Percentiles rank a stretch among this genome's conserved stretches.
Conservation (phyloP, 352 stramenopile genomes). For the Phytophthora fragariaefolia region DNA sequence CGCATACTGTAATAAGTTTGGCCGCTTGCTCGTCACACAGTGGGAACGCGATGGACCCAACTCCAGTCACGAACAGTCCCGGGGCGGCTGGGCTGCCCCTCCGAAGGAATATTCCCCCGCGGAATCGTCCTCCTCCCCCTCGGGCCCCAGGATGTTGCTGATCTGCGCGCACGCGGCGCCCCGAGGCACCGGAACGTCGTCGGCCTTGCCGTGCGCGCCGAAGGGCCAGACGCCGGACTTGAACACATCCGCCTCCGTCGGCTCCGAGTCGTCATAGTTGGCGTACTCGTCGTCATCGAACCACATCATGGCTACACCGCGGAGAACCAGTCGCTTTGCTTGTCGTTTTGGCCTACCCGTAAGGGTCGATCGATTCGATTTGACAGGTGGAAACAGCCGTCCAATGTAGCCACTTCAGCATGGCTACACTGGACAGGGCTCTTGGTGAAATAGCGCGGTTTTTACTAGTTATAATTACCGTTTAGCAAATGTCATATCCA, state of each 20-base stretch:
- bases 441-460: too few relatives aligned
- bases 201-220: background rate
- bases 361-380: too few relatives aligned
- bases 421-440: too few relatives aligned
- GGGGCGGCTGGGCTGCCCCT: slow-evolving; percentile 2
- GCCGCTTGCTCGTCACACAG: slow-evolving; percentile 10
- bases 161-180: slow-evolving; percentile 7
- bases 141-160: slow-evolving; percentile 11
- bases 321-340: too few relatives aligned
- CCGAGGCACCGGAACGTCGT: background rate
- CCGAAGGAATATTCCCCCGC: slow-evolving; percentile 15
- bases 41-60: slow-evolving; percentile 17
- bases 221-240: slow-evolving; percentile 3
- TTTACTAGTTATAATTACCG: too few relatives aligned
- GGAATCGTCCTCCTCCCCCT: background rate
- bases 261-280: slow-evolving; percentile 7
- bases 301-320: background rate
- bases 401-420: too few relatives aligned
- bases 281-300: slow-evolving; percentile 1
- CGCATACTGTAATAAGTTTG: slow-evolving; percentile 14
- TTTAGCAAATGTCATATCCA: too few relatives aligned
- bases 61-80: slow-evolving; percentile 16
- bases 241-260: slow-evolving; percentile 1
- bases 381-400: too few relatives aligned
- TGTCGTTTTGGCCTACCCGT: too few relatives aligned